Conservation (phyloP, 1,139 yeast genomes). For the Protomyces lactucae-debilis region DNA sequence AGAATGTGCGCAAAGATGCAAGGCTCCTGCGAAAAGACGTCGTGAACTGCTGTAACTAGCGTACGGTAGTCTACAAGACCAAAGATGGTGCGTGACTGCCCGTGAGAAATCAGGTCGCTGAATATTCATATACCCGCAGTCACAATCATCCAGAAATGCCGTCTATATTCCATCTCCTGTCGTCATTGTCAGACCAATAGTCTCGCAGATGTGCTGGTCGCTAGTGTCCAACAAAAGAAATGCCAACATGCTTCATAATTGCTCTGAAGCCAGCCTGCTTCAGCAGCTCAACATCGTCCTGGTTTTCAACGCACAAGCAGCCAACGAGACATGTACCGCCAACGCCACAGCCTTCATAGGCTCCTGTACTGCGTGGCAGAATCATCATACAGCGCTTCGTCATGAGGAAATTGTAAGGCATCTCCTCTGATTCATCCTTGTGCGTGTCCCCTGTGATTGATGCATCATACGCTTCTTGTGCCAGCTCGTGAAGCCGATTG, state of each 20-base stretch:
- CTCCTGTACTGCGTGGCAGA: conserved; percentile 17
- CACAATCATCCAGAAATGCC: not conserved
- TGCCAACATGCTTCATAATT: not conserved
- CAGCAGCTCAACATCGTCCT: not conserved
- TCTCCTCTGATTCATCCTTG: not conserved
- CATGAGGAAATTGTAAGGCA: conserved; percentile 24
- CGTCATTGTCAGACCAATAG: not conserved
- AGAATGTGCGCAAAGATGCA: not conserved
- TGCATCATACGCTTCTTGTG: conserved; percentile 1
- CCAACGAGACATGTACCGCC: conserved; percentile 24
- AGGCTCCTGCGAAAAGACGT: not conserved
- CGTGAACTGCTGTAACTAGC: not conserved
- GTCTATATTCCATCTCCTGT: not conserved
- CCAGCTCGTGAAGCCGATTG: not conserved
- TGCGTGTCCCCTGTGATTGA: not conserved
- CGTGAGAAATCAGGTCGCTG: not conserved
- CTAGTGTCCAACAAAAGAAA: not conserved
- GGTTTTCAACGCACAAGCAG: not conserved
- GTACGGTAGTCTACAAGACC: not conserved
- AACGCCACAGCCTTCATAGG: conserved; percentile 16
- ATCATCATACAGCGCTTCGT: conserved; percentile 14
- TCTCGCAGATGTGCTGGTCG: not conserved
- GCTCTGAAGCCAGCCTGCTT: not conserved
- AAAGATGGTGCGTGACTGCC: not conserved
- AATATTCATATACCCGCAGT: not conserved